Evolutionary conservation across 306 rosid genomes (phyloP).

Genomic region (Prosopis cineraria): DNA sequence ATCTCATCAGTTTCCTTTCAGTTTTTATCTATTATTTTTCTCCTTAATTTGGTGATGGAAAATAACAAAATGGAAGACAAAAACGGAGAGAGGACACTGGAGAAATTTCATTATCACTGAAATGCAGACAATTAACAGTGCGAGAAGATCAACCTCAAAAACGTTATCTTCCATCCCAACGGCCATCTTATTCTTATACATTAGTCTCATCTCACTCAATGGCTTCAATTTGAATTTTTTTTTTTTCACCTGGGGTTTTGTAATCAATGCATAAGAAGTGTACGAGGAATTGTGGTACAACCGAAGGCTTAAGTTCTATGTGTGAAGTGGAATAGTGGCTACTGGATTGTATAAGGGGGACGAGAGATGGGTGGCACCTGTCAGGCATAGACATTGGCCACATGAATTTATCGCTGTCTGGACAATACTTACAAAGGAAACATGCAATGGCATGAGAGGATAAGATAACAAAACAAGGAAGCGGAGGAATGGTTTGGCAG

Average conservation of each 20-base stretch:
- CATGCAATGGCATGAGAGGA: background rate
- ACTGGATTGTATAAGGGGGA: background rate
- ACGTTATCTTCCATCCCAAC: constrained; percentile 54
- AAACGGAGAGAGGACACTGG: constrained; percentile 18
- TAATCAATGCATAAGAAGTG: background rate
- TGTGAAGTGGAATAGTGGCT: background rate
- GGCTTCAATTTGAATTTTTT: background rate
- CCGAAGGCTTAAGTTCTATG: background rate
- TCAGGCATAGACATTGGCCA: background rate
- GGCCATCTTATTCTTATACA: background rate
- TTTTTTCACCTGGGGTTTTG: background rate
- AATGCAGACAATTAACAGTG: constrained; percentile 25
- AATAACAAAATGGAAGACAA: constrained; percentile 12
- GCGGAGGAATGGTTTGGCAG: background rate
- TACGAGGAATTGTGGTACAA: background rate
- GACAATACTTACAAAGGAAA: background rate
- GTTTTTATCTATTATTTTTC: background rate
- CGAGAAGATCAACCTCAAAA: constrained; percentile 58
- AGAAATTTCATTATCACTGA: constrained; percentile 4
- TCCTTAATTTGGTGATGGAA: no score
- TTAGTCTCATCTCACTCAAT: background rate
- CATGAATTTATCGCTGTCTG: background rate
- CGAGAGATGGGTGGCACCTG: background rate
- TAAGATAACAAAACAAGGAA: background rate
- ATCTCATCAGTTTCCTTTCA: background rate